Conservation (phyloP, 208 protist genomes). For the Herpetomonas muscarum region DNA sequence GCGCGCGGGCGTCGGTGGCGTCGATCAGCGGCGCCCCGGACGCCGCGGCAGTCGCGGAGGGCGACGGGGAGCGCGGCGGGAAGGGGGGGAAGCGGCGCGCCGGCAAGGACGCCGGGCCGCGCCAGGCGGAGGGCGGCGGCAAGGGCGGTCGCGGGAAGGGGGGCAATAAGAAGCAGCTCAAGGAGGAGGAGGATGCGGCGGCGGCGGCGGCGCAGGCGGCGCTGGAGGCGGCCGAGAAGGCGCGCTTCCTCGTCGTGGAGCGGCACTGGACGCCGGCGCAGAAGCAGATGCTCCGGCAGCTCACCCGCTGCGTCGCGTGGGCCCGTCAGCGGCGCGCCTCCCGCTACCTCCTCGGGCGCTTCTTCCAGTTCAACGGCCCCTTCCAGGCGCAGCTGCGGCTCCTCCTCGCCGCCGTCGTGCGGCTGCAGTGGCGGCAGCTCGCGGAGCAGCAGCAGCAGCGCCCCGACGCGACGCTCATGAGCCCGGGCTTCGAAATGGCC, state of each 20-base stretch:
- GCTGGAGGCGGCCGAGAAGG: not conserved
- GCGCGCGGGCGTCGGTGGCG: not conserved
- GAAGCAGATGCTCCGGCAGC: slow-evolving; percentile 67
- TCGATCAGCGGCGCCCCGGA: not conserved
- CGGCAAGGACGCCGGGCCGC: slow-evolving; percentile 2
- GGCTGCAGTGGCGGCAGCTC: slow-evolving; percentile 19
- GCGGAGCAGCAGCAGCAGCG: slow-evolving; percentile 5
- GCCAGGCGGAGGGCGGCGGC: slow-evolving; percentile 1
- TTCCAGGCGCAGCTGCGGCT: slow-evolving; percentile 61
- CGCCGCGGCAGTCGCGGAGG: not conserved
- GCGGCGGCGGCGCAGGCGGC: slow-evolving; percentile 5
- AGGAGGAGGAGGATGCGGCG: slow-evolving; percentile 2
- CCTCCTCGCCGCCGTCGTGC: slow-evolving; percentile 29
- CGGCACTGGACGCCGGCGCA: slow-evolving; percentile 48
- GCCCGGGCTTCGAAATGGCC: not conserved
- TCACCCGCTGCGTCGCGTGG: slow-evolving; percentile 60
- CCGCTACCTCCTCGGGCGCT: slow-evolving; percentile 41
- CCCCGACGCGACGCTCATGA: slow-evolving; percentile 1
- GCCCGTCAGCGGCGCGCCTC: slow-evolving; percentile 50
- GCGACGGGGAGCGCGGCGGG: slow-evolving; percentile 3
- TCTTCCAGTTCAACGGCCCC: slow-evolving; percentile 57
- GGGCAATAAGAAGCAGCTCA: slow-evolving; percentile 3
- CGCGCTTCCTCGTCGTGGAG: slow-evolving; percentile 17
- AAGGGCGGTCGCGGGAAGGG: not conserved
- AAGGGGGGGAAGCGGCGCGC: slow-evolving; percentile 7